A percentile compares a stretch with the other conserved stretches of the same genome.
Evolutionary conservation across 129 eudicot genomes (phyloP).

Genomic region (Arctium lappa): DNA sequence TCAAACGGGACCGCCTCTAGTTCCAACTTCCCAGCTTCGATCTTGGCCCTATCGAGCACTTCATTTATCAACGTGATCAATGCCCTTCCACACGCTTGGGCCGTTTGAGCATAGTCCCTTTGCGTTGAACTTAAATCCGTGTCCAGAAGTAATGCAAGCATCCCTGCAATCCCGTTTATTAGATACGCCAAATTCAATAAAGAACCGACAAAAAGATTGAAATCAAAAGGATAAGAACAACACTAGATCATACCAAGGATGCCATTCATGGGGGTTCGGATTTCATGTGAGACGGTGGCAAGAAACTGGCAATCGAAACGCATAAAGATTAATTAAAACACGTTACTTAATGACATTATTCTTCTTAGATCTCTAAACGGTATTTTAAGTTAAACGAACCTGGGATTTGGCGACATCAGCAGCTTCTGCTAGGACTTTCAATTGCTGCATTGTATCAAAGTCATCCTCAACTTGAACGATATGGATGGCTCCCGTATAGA

Average conservation of each 20-base stretch:
- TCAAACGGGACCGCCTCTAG: conserved; percentile 74
- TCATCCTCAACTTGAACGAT: conserved; percentile 69
- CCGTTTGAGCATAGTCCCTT: conserved; percentile 81
- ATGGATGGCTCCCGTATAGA: conserved; percentile 50
- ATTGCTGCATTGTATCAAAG: conserved; percentile 54
- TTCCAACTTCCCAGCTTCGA: conserved; percentile 88
- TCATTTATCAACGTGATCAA: conserved; percentile 72
- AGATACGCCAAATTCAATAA: not conserved
- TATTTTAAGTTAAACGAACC: conserved; percentile 26
- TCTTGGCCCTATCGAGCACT: conserved; percentile 84
- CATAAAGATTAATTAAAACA: not conserved
- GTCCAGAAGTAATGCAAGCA: conserved; percentile 75
- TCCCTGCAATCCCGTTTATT: conserved; percentile 39
- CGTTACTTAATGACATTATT: not conserved
- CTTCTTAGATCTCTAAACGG: not conserved
- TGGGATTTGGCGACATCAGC: conserved; percentile 91
- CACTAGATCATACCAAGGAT: conserved; percentile 50
- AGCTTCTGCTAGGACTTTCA: conserved; percentile 79
- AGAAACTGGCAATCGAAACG: conserved; percentile 53
- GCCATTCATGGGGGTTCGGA: conserved; percentile 92
- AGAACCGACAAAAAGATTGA: not conserved
- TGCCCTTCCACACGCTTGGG: conserved; percentile 82
- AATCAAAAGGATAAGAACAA: not conserved
- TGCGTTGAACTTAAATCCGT: conserved; percentile 83
- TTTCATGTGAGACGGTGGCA: conserved; percentile 90